phyloP scores from a whole-genome alignment of 2,329 filamentous ascomycete genomes.

The Aspergillus sp. region DNA sequence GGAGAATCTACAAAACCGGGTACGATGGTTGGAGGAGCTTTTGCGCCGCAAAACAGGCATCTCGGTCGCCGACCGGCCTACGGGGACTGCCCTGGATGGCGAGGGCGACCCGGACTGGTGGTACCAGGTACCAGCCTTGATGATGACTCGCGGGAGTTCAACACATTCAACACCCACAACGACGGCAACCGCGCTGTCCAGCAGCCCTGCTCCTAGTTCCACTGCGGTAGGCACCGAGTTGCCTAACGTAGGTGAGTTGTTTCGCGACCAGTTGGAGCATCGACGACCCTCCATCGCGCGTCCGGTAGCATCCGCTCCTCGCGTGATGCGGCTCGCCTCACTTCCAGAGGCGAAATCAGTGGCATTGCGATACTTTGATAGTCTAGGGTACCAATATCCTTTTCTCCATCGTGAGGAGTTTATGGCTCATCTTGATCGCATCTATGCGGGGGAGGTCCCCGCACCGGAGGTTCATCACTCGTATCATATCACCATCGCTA shows the following conservation, averaged over 20 bases:
- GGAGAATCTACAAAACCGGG: constrained; percentile 42
- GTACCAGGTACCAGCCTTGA: constrained; percentile 41
- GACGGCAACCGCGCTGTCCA: constrained; percentile 10
- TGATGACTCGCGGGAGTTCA: constrained; percentile 33
- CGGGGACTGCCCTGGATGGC: constrained; percentile 36
- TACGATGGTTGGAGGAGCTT: constrained; percentile 41
- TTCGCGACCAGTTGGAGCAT: constrained; percentile 42
- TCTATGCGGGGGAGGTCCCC: constrained; percentile 37
- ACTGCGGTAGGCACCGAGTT: constrained; percentile 32
- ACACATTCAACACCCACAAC: constrained; percentile 24
- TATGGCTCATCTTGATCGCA: constrained; percentile 33
- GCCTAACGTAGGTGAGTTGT: constrained; percentile 43
- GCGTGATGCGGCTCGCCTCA: constrained; percentile 36
- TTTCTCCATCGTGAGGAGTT: constrained; percentile 40
- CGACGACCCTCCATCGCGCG: constrained; percentile 38
- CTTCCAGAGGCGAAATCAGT: constrained; percentile 39
- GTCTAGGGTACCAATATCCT: constrained; percentile 42
- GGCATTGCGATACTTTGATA: constrained; percentile 39
- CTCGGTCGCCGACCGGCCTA: constrained; percentile 34
- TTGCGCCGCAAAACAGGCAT: constrained; percentile 39
- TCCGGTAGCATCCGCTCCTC: constrained; percentile 31
- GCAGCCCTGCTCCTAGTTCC: constrained; percentile 18
- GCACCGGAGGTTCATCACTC: constrained; percentile 36
- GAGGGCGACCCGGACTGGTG: constrained; percentile 40
- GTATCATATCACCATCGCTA: constrained; percentile 43